Evolutionary conservation across 108 stramenopile genomes (phyloP).

Genomic region (Skeletonema menzelii): DNA sequence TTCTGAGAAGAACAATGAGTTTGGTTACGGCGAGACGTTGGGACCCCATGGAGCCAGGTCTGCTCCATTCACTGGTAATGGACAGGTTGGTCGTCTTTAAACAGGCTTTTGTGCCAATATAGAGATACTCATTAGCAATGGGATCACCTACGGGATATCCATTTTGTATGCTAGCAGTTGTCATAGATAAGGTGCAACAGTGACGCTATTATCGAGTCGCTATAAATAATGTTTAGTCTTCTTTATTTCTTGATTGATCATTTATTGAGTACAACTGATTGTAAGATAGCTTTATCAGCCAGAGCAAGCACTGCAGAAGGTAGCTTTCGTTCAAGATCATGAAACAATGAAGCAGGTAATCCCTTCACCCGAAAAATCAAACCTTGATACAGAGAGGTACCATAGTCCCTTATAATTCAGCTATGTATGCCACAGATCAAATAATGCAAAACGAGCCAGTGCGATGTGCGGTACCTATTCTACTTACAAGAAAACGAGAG

Average conservation of each 20-base stretch:
- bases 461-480: too few species aligned
- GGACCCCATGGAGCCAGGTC: constrained; percentile 36
- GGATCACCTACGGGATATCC: background rate
- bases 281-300: too few species aligned
- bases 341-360: too few species aligned
- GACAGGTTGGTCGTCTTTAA: background rate
- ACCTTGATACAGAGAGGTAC: too few species aligned
- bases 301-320: too few species aligned
- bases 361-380: too few species aligned
- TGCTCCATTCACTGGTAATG: background rate
- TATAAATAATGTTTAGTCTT: background rate
- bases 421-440: too few species aligned
- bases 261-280: background rate
- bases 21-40: constrained; percentile 38
- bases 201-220: background rate
- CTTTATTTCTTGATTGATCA: background rate
- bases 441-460: too few species aligned
- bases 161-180: constrained; percentile 5
- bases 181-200: background rate
- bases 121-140: background rate
- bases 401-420: too few species aligned
- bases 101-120: background rate
- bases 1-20: constrained; percentile 21
- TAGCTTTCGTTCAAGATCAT: too few species aligned
- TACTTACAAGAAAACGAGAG: too few species aligned